Conservation (phyloP, 1,139 yeast genomes). For the Hemisphaericaspora xylanilytica region DNA sequence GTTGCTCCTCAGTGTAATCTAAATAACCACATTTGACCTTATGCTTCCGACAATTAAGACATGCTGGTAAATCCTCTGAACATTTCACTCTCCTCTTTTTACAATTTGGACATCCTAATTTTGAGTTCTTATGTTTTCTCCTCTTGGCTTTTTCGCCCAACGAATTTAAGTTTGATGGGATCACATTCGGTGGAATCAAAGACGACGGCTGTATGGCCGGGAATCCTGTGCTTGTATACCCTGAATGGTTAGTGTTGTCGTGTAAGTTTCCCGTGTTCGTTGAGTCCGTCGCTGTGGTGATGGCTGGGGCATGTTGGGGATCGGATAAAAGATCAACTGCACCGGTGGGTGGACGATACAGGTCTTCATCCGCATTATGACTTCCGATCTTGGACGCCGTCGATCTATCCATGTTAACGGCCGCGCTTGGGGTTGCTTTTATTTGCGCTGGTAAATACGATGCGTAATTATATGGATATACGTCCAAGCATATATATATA, state of each 20-base stretch:
- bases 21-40: slow-evolving; percentile 42
- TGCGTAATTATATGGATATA: no score
- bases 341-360: not conserved
- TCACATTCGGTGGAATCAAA: not conserved
- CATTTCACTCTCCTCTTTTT: slow-evolving; percentile 46
- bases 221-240: not conserved
- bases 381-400: not conserved
- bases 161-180: not conserved
- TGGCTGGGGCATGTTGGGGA: not conserved
- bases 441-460: no score
- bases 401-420: not conserved
- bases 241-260: slow-evolving; percentile 1
- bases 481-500: no score
- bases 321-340: not conserved
- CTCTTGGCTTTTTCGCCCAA: slow-evolving; percentile 18
- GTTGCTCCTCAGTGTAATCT: slow-evolving; percentile 33
- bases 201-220: no score
- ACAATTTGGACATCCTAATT: slow-evolving; percentile 45
- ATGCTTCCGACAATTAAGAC: slow-evolving; percentile 43
- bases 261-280: no score
- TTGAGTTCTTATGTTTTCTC: slow-evolving; percentile 33
- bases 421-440: not conserved
- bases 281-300: not conserved
- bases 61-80: slow-evolving; percentile 41
- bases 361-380: not conserved